Base-by-base conservation (phyloP, 2,329 filamentous ascomycete species). In the Apiospora kogelbergensis region DNA sequence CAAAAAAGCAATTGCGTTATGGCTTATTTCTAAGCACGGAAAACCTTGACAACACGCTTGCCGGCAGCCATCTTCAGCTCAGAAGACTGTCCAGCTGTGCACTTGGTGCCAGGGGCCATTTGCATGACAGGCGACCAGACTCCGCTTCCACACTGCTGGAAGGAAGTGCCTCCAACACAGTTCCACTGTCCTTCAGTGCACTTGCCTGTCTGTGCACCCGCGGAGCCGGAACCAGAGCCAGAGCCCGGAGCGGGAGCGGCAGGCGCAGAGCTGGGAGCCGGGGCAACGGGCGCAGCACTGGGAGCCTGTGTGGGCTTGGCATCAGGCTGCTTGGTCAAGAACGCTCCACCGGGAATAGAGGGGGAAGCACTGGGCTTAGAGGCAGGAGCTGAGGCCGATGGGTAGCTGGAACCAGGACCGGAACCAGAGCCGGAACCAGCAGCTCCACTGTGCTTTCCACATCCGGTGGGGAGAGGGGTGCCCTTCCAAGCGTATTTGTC, bases 81-180 rank as follows among this genome's bases (percentile, higher is more conserved):
- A 7, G 77, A 72, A 1, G 80, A 78, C 69, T 85, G 76, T 0
- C 86, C 86, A 0, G 73, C 67, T 1, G 74, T 74, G 76, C 87
- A 89, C 0, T 69, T 73, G 0, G 84, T 85, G 0, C 87, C 87
- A 0, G 76, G 73, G 0, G 87, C 82, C 15, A 89, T 73, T 0
- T 71, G 53, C 70, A 82, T 81, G 2, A 77, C 68, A 0, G 78
- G 73, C 2, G 85, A 85, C 87, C 87, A 89, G 0, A 72, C 45
- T 10, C 87, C 86, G 2, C 82, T 84, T 9, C 82, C 87, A 69
- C 87, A 89, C 64, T 85, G 85, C 76, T 89, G 86, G 82, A 83
- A 89, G 0, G 82, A 81, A 1, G 75, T 79, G 17, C 85, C 85
- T 0, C 75, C 79, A 7, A 88, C 78, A 71, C 87, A 89, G 80